Base-by-base conservation (phyloP, 2,329 filamentous ascomycete genomes). In the Penicillium freii region DNA sequence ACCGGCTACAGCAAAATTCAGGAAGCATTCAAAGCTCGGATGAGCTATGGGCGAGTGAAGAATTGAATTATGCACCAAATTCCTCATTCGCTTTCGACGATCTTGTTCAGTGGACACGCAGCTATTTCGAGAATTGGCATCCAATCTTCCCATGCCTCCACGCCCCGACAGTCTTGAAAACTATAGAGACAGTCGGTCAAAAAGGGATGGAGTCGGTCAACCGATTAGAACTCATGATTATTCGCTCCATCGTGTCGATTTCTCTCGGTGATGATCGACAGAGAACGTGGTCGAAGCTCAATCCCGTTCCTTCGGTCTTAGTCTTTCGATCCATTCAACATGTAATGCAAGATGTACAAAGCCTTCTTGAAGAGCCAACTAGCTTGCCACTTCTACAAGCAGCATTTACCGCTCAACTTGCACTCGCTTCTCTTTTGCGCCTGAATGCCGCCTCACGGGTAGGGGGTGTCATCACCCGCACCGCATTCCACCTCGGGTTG, bases 51-150 rank as follows among this genome's bases (percentile, higher is more conserved):
- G 44, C 45, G 2, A 52, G 63, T 4, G 19, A 56, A 2, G 65
- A 67, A 31, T 4, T 67, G 10, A 33, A 56, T 21, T 38, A 42
- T 7, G 42, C 44, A 2, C 43, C 43, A 4, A 55, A 7, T 58
- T 15, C 40, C 5, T 33, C 62, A 1, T 56, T 74, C n/a, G 64
- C 67, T 0, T 84, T 84, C 57, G 79, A 82, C 9, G 72, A 81
- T 19, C 70, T 84, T 17, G 72, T 82, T 1, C 66, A 72, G 4
- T 83, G 80, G 78, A 81, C 80, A 6, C 75, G 73, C 48, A 79
- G 75, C 46, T 86, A 84, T 60, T 85, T 85, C 58, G 77, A 83
- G 25, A 77, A 80, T 17, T 86, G 83, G 83, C 83, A 86, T 61
- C 78, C 81, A 0, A 75, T 81, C 2, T 80, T 84, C 42, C 83